Evolutionary conservation across 768 basidiomycete genomes (phyloP), one percentile per base, ranked within the genome.

Genomic region (Neoboletus magnificus): DNA sequence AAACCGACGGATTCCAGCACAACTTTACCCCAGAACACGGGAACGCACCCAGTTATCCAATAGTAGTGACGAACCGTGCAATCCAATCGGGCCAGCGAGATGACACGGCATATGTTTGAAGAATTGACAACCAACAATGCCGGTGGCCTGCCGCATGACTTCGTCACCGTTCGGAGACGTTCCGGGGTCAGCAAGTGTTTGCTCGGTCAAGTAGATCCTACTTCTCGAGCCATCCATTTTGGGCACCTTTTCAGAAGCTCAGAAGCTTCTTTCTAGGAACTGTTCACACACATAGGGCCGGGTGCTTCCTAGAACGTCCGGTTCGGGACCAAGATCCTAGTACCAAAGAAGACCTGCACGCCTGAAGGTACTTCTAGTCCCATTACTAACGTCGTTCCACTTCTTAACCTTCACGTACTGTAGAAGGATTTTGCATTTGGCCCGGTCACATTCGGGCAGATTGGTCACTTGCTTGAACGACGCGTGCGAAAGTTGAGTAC

Each of bases 81-180:
- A 52, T 46, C 11, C 10, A 18, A 15, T 51, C 12, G 39, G 29
- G 18, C 32, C 29, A 41, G 6, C 25, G 20, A 20, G 23, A 32
- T 5, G 23, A 32, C 32, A 37, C 8, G 39, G 5, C 29, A 33
- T 7, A 11, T 25, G 10, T 36, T 25, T 29, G 10, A 29, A 35
- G 16, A n/a, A 57, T 45, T 48, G 51, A 63, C 61, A 50, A 55
- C 32, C 2, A 42, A 39, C 8, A 30, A 27, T 8, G 52, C 52
- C 18, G 56, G 11, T 12, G 43, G 27, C 25, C 16, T 44, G 29
- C 33, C 41, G 54, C 54, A 60, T 40, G 25, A 52, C 47, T 56
- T 46, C 27, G n/a, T 32, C 27, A 8, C 35, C 5, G 29, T 32
- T 46, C 39, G 46, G 23, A 25, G 12, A 22, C n/a, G 22, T 13